Base-by-base conservation (phyloP, 306 rosid genomes). In the Spatholobus suberectus region DNA sequence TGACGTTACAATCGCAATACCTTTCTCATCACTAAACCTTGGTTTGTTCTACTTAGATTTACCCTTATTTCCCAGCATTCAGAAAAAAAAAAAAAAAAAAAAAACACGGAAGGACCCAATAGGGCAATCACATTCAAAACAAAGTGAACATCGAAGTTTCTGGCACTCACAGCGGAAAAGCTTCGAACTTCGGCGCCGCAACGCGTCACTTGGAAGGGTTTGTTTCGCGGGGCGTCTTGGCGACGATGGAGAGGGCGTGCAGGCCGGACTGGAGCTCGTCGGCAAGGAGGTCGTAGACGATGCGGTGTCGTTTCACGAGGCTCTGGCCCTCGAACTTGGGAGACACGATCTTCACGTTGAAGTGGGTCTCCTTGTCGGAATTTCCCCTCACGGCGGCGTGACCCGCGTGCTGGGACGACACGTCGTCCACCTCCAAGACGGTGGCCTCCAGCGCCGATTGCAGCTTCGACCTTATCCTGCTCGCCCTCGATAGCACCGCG, bases 401-500 rank as follows among this genome's bases (percentile, higher is more conserved):
- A 9, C 94, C 97, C 0, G 95, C 93, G 82, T 93, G 98, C 88
- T 93, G 97, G 72, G 89, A 49, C 49, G 98, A 93, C 49, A 93
- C 98, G 89, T 95, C 98, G 82, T 95, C 96, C 2, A 93, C 82
- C 34, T 93, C 98, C 83, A 93, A 24, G 4, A 79, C 78, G 46
- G 86, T 89, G 47, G 97, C 90, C 81, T 92, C 94, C 20, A 93
- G 82, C 20, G 93, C 91, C 66, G 94, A 70, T 23, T 92, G 98
- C 8, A 95, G 68, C 85, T 91, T 95, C 29, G 90, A 15, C 37
- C 81, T 89, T 47, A 95, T 95, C 78, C 98, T 89, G 69, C 44
- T 87, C 2, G 94, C 98, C 65, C 99, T 87, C 3, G 91, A 76
- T 17, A 89, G 81, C 82, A 90, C 57, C 23, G 62, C 75, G 70